Evolutionary conservation across 148 eudicot species (phyloP), one percentile per base, ranked within the genome.

Genomic region (Cornus controversa): DNA sequence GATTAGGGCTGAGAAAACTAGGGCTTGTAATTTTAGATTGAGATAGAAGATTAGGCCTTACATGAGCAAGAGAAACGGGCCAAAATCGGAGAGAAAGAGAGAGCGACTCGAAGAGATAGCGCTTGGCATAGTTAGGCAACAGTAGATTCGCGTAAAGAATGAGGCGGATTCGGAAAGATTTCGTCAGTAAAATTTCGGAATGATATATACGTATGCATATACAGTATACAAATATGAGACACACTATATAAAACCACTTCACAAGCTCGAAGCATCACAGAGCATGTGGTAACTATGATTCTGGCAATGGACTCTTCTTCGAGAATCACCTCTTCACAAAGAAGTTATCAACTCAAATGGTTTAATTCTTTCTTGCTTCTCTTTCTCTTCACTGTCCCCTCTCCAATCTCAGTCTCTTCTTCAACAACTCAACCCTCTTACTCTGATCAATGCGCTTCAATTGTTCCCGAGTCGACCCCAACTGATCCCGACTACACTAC

Each of bases 401-500:
- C 64, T 25, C 22, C 24, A 60, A 22, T 2, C 64, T 80, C 58
- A n/a, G 14, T 58, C 57, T 83, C 77, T 60, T 69, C 67, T 16
- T 72, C 31, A 60, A 67, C 16, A 11, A 27, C 42, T n/a, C 8
- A 57, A 70, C 13, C 45, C 57, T 15, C 87, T 6, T 81, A 85
- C 66, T 25, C 37, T 14, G 16, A 68, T 1, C 78, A 81, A 20
- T 85, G 87, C 71, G 64, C 69, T 63, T 81, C 80, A 9, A 11
- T 75, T 2, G 78, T 85, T 63, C 84, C 87, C 6, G 77, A 75
- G 24, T 76, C 82, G 26, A 50, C 58, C 54, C 66, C 77, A 70
- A 85, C 80, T 4, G 3, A 1, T 13, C 69, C 50, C 6, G 66
- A 18, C 28, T 18, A 13, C 27, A 66, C 25, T 8, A 18, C 3